Evolutionary conservation across 1,139 yeast species (phyloP), one percentile per base, ranked within the genome.

Genomic region (Protomyces inouyei): DNA sequence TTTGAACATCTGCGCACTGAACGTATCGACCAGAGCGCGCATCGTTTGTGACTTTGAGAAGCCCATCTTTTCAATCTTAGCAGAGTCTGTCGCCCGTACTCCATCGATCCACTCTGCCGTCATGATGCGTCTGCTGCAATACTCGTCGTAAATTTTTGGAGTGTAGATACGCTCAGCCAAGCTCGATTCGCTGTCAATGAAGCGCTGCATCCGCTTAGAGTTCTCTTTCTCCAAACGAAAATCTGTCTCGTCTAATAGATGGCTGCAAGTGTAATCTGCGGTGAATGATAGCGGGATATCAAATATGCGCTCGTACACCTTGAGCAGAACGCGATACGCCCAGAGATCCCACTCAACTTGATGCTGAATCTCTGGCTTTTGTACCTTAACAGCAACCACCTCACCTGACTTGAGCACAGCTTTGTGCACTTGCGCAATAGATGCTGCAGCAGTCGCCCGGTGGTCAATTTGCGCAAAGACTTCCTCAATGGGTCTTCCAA

Each of bases 31-130:
- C 68, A 86, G 82, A 65, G 80, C 82, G 21, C 77, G 74, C 83
- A 87, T 80, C 21, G 85, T 77, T 16, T 72, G 68, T 21, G 76
- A 70, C 23, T 82, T 74, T 70, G 83, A 76, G 70, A 74, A 84
- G 0, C 79, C 79, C 10, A 74, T 70, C 23, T 75, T 75, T 35
- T 77, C 72, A 23, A 87, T 73, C 32, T 72, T 75, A n/a, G 78
- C 75, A 60, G 78, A 79, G 66, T 81, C 78, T 9, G 81, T 76
- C 61, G 87, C 74, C 0, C 87, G 75, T 21, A 82, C 79, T 10
- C 93, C 95, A 53, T 87, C 87, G 55, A 88, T 85, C 92, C 93
- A 88, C 73, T 88, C 95, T 25, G 85, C 80, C 4, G 84, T 80
- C 61, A 88, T 74, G 3, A 87, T 83, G 57, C 83, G 80, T 46